phyloP scores from a whole-genome alignment of 1,284 basidiomycete genomes.

The Quambalaria eucalypti region DNA sequence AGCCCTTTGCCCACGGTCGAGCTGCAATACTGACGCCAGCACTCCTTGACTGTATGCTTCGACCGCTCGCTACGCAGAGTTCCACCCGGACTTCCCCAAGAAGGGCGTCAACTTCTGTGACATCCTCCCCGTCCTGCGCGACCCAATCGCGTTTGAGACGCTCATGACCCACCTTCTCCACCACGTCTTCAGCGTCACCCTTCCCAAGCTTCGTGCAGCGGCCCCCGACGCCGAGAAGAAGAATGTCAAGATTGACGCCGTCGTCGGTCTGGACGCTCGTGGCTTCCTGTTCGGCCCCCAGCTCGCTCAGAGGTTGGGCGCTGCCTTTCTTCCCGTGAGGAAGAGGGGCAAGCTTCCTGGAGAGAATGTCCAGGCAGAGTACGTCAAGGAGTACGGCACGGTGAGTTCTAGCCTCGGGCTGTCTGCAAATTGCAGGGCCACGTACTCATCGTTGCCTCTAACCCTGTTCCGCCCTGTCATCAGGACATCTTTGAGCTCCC shows the following conservation, averaged over 20 bases:
- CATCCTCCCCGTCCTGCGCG: conserved; percentile 45
- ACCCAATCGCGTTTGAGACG: conserved; percentile 50
- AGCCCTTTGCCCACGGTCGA: background rate
- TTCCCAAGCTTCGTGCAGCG: conserved; percentile 50
- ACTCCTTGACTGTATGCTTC: background rate
- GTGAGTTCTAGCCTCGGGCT: conserved; percentile 53
- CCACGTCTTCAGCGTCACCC: conserved; percentile 68
- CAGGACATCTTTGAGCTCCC: conserved; percentile 95
- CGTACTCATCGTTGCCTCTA: background rate
- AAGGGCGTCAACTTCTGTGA: conserved; percentile 45
- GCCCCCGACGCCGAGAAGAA: conserved; percentile 52
- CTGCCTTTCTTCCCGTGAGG: conserved; percentile 90
- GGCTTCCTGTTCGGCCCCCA: conserved; percentile 92
- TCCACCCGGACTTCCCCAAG: conserved; percentile 45
- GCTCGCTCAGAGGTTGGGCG: conserved; percentile 79
- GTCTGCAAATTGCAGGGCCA: background rate
- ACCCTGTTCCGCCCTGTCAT: background rate
- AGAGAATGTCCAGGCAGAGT: conserved; percentile 64
- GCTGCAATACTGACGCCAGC: background rate
- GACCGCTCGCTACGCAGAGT: conserved; percentile 9
- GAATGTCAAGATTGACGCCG: conserved; percentile 64
- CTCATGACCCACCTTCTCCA: conserved; percentile 82
- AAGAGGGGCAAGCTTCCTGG: conserved; percentile 94
- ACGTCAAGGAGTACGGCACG: conserved; percentile 86
- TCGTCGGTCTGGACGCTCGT: conserved; percentile 90